Base-by-base conservation (phyloP, 2,329 filamentous ascomycete species). In the Fusarium lyarnte region DNA sequence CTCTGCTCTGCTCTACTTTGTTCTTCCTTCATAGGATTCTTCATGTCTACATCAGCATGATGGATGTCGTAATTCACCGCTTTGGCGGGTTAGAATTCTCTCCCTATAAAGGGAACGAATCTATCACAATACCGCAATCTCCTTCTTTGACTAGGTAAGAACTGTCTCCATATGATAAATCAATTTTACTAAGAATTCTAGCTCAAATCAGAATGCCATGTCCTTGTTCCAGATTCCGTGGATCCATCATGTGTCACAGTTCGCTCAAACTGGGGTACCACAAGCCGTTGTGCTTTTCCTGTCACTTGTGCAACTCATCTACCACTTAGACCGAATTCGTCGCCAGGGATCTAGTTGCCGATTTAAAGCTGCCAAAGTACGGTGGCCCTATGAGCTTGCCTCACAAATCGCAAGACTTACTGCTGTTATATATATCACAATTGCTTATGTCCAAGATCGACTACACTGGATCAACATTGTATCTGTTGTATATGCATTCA, bases 361-460 rank as follows among this genome's bases (percentile, higher is more conserved):
- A 62, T 75, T 69, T 53, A 83, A 80, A 61, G 79, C 82, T 16
- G 82, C 84, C 23, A 77, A 79, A 41, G 80, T 87, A 47, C 79
- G 78, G 54, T 82, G 83, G 77, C 73, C 78, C 1, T 85, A 84
- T 72, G 86, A 87, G 66, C 65, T 86, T 47, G 74, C 77, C 47
- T 83, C 83, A 25, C 85, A 87, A 72, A 70, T 79, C 13, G 73
- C 81, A 31, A 81, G 86, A 27, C 79, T 81, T 23, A 74, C 81
- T 9, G 77, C 84, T 9, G 66, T 86, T 47, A 81, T 79, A 21
- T 83, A 86, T 55, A 77, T 84, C 52, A 74, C 81, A 35, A 63
- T 82, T 42, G 82, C 83, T 36, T 82, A 79, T 38, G 72, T 78
- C 27, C 69, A 78, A 52, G 76, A 80, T 41, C 78, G 75, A 43